phyloP scores from a whole-genome alignment of 1,284 basidiomycete genomes.

The Anthracocystis panici-leucophaei region DNA sequence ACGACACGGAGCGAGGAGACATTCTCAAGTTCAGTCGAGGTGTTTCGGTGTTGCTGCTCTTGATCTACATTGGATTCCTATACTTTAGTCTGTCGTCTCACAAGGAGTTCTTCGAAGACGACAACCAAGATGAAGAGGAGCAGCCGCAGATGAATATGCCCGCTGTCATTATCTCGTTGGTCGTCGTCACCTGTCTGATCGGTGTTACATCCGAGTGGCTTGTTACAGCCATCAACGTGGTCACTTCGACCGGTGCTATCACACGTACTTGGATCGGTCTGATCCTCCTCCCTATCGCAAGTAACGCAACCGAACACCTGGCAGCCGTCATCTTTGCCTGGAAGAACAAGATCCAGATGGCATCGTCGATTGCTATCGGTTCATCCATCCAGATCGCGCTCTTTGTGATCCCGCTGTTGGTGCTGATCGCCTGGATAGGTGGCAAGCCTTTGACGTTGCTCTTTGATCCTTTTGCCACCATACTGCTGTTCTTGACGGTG shows the following conservation, averaged over 20 bases:
- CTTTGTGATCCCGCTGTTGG: slow-evolving; percentile 62
- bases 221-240: slow-evolving; percentile 56
- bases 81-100: slow-evolving; percentile 54
- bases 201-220: slow-evolving; percentile 66
- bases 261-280: slow-evolving; percentile 60
- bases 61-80: slow-evolving; percentile 64
- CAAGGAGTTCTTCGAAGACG: slow-evolving; percentile 58
- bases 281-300: slow-evolving; percentile 58
- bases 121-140: slow-evolving; percentile 54
- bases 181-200: slow-evolving; percentile 53
- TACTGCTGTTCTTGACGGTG: slow-evolving; percentile 58
- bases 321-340: slow-evolving; percentile 59
- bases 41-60: slow-evolving; percentile 53
- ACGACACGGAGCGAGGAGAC: slow-evolving; percentile 53
- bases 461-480: slow-evolving; percentile 62
- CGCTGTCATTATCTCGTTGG: slow-evolving; percentile 46
- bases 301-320: slow-evolving; percentile 60
- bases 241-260: slow-evolving; percentile 44
- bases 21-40: slow-evolving; percentile 60
- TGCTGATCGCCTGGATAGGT: slow-evolving; percentile 63
- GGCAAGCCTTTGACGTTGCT: slow-evolving; percentile 58
- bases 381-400: slow-evolving; percentile 63
- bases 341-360: slow-evolving; percentile 64
- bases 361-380: slow-evolving; percentile 60
- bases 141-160: slow-evolving; percentile 56